These are phyloP conservation scores for Ogataea siamensis DNA, from an alignment of 805 yeast genomes.

Conservation along the genomic window DNA sequence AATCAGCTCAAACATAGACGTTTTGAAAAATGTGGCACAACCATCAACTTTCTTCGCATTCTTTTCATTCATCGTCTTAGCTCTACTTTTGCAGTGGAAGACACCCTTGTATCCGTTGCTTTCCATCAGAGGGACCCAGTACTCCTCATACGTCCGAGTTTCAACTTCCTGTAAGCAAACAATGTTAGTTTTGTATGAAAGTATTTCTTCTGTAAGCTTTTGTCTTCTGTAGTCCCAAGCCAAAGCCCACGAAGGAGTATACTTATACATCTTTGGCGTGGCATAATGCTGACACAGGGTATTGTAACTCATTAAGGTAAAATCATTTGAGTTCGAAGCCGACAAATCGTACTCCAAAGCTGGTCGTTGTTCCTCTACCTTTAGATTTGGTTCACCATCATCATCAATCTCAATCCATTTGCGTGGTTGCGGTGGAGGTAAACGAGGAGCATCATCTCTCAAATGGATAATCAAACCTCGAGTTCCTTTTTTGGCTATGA, in stretches of 20 bases:
- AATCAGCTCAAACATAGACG: slow-evolving; percentile 62
- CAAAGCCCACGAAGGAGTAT: slow-evolving; percentile 97
- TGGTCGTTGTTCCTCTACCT: slow-evolving; percentile 23
- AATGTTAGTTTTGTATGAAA: slow-evolving; percentile 65
- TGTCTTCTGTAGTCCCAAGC: slow-evolving; percentile 89
- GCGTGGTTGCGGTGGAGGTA: slow-evolving; percentile 67
- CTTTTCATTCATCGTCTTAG: slow-evolving; percentile 78
- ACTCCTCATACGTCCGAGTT: slow-evolving; percentile 77
- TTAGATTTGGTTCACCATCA: slow-evolving; percentile 60
- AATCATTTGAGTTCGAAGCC: slow-evolving; percentile 39
- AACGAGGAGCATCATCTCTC: slow-evolving; percentile 77
- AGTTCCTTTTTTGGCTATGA: slow-evolving; percentile 79
- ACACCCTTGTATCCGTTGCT: slow-evolving; percentile 76
- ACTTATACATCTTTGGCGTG: slow-evolving; percentile 85
- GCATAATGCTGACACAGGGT: slow-evolving; percentile 96
- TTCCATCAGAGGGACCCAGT: slow-evolving; percentile 74
- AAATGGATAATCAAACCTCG: slow-evolving; percentile 75
- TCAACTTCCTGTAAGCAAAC: slow-evolving; percentile 96
- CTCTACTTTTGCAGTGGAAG: slow-evolving; percentile 86
- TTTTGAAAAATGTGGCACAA: slow-evolving; percentile 88
- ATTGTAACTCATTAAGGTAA: slow-evolving; percentile 84
- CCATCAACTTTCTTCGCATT: slow-evolving; percentile 95
- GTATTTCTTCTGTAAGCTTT: slow-evolving; percentile 68
- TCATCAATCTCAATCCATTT: slow-evolving; percentile 79
- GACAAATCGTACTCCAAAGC: slow-evolving; percentile 28